Evolutionary conservation across 176 grass and related monocot species (phyloP), one percentile per base, ranked within the genome.

Genomic region (Paspalum vaginatum): DNA sequence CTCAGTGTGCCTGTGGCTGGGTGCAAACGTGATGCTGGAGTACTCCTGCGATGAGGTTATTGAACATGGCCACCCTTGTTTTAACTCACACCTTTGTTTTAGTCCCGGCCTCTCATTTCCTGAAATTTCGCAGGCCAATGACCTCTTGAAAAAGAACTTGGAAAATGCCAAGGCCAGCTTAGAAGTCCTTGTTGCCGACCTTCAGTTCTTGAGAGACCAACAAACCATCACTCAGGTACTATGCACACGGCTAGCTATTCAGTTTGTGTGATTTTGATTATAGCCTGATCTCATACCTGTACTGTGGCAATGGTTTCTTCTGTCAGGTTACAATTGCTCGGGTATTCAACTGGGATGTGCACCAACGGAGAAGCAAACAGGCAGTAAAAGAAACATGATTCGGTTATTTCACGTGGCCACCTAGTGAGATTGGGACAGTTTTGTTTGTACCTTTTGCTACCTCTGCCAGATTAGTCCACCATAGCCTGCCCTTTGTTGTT

Each of bases 311-410:
- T 57, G 54, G 43, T 26, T 49, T 59, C 47, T 66, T 41, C 32
- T 21, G 0, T 39, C 83, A 99, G 96, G 96, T 99, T 80, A 99
- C 93, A 38, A 91, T 93, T 42, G 96, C 96, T 45, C 88, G 96
- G 9, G 89, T 99, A 45, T 99, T 95, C 80, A 99, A 99, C 68
- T 99, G 96, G 96, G 96, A 99, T 50, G 96, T 99, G 75, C 96
- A 96, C 72, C 96, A 99, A 70, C 80, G 96, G 81, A 93, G 93
- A 88, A 93, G 61, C 66, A 99, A 93, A 65, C 90, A 93, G 71
- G 76, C 61, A 71, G 13, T 58, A 17, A 91, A 91, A 55, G 92
- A 95, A 79, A 75, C 78, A 24, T 93, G 75, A 93, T 85, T 85
- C 26, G 48, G 72, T 49, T 50, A 25, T 38, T 26, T 26, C 37